These are phyloP conservation scores for Ettlia oleoabundans DNA, from an alignment of 139 green algal species.

Conservation along the genomic window DNA sequence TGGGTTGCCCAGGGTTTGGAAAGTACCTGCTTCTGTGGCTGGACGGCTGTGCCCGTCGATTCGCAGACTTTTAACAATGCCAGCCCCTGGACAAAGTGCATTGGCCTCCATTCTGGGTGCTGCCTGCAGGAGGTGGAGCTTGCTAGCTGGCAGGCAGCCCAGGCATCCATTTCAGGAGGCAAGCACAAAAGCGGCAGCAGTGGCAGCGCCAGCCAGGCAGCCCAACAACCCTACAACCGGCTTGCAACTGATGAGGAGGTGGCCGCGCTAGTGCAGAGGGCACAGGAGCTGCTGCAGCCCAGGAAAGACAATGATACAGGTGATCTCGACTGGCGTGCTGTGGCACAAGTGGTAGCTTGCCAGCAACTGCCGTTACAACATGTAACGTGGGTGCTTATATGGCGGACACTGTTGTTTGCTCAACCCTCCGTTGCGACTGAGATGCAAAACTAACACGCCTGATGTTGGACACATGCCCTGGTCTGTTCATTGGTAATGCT, in stretches of 20 bases:
- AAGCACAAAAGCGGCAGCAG: not conserved
- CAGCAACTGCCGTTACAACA: too few relatives aligned
- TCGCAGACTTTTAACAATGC: too few relatives aligned
- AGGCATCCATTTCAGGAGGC: not conserved
- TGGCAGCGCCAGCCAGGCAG: not conserved
- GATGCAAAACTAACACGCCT: not conserved
- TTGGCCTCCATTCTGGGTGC: too few relatives aligned
- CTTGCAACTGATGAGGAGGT: slow-evolving; percentile 10
- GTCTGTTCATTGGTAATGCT: too few relatives aligned
- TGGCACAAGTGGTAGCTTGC: too few relatives aligned
- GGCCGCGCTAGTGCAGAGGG: slow-evolving; percentile 1
- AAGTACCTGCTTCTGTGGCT: too few relatives aligned
- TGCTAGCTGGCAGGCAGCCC: slow-evolving; percentile 18
- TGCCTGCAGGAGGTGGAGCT: not conserved
- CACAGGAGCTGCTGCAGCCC: slow-evolving; percentile 30
- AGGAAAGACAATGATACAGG: slow-evolving; percentile 4
- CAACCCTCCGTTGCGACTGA: too few relatives aligned
- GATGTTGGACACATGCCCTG: not conserved
- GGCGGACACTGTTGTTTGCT: too few relatives aligned
- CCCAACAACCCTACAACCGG: slow-evolving; percentile 1
- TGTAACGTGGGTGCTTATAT: too few relatives aligned
- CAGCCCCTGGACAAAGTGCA: too few relatives aligned
- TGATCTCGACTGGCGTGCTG: not conserved
- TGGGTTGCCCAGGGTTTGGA: too few relatives aligned
- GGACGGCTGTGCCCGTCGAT: too few relatives aligned